Base-by-base conservation (phyloP, 495 filamentous ascomycete species). In the Tuber microsphaerosporum region DNA sequence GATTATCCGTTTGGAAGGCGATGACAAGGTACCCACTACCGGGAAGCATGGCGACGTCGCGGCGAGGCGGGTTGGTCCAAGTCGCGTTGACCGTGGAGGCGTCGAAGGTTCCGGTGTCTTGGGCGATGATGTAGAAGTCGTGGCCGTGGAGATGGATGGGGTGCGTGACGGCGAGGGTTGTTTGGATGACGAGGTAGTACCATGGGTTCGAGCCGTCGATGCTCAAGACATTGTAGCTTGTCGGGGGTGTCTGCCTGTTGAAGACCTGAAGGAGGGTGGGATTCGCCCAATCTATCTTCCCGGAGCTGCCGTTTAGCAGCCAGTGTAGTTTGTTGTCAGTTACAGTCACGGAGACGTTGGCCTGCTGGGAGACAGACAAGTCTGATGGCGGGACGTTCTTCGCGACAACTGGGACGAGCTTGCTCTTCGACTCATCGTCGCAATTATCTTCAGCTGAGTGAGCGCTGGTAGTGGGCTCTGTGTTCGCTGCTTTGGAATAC, bases 141-240 rank as follows among this genome's bases (percentile, higher is more conserved):
- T 90, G 86, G 20, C 87, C 88, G 78, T 89, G 87, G 31, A 90
- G 83, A 73, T 89, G 87, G 69, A 89, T 85, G n/a, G 87, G 88
- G 71, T 84, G 86, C 48, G 78, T 71, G 31, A 79, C 48, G 20
- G 70, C 69, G 73, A 75, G 65, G 16, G 69, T 68, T 41, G 76
- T 82, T 73, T 80, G 70, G 69, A 89, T 81, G 2, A 88, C 79
- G 84, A 87, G 86, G 82, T 87, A 88, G 10, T 83, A 82, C 87
- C 87, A 87, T 39, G 84, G 79, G 70, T 87, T 84, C 14, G 82
- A 80, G 17, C 77, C 75, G 1, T 83, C 76, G 7, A 87, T 81
- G 34, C 82, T 75, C 56, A 87, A 81, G n/a, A 86, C 82, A 56
- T 83, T 82, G 61, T 84, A 82, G 5, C 76, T 45, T 12, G 80